phyloP scores from a whole-genome alignment of 768 basidiomycete species.

The Baorangia bicolor region DNA sequence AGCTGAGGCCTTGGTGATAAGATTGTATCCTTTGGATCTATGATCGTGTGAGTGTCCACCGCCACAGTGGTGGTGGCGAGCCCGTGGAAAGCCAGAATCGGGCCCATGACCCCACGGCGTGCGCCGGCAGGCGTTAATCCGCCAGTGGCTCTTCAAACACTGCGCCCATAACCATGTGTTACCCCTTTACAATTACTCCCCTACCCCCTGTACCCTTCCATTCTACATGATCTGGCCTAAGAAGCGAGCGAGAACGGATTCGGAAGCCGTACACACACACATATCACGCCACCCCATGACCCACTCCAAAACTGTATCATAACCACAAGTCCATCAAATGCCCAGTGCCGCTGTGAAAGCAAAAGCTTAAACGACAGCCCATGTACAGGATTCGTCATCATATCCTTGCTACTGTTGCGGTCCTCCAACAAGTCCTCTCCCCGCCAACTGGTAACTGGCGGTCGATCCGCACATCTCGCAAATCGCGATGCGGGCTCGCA shows the following conservation, averaged over 20 bases:
- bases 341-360: not conserved
- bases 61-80: too few relatives aligned
- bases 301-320: not conserved
- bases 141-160: too few relatives aligned
- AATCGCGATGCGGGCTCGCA: not conserved
- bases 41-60: too few relatives aligned
- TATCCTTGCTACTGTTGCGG: not conserved
- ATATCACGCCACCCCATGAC: not conserved
- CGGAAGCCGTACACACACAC: not conserved
- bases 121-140: too few relatives aligned
- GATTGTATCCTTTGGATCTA: too few relatives aligned
- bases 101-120: too few relatives aligned
- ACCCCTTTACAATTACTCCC: not conserved
- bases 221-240: not conserved
- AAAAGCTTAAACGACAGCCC: too few relatives aligned
- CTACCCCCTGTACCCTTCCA: not conserved
- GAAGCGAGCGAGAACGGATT: not conserved
- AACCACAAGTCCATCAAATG: not conserved
- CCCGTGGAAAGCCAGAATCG: too few relatives aligned
- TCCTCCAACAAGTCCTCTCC: too few relatives aligned
- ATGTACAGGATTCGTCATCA: conserved; percentile 8
- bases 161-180: too few relatives aligned
- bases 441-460: not conserved
- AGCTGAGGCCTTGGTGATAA: too few relatives aligned
- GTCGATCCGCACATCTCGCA: not conserved